Percentiles rank a stretch among this genome's conserved stretches.
These are phyloP conservation scores for Rostrohypoxylon terebratum DNA, from an alignment of 495 filamentous ascomycete species.

Conservation along the genomic window DNA sequence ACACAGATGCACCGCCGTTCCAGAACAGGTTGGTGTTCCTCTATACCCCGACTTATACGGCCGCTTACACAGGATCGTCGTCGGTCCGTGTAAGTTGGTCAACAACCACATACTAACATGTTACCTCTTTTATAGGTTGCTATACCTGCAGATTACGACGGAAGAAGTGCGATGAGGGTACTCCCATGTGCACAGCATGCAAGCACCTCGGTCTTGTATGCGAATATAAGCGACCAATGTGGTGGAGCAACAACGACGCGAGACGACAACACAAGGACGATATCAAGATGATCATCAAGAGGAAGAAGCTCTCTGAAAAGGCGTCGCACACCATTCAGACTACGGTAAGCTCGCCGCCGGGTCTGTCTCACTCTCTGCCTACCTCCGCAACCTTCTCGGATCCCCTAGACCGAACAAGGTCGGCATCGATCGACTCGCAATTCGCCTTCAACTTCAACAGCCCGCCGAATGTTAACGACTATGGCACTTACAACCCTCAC, in stretches of 20 bases:
- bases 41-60: slow-evolving; percentile 36
- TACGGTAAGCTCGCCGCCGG: slow-evolving; percentile 74
- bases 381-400: slow-evolving; percentile 84
- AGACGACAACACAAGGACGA: slow-evolving; percentile 88
- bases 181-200: slow-evolving; percentile 87
- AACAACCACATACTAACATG: slow-evolving; percentile 40
- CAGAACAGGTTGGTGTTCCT: slow-evolving; percentile 79
- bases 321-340: slow-evolving; percentile 67
- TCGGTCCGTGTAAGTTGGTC: slow-evolving; percentile 41
- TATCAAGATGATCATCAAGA: slow-evolving; percentile 97
- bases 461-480: slow-evolving; percentile 67
- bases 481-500: slow-evolving; percentile 70
- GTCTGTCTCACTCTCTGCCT: slow-evolving; percentile 82
- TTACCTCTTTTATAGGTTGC: slow-evolving; percentile 72
- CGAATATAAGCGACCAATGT: slow-evolving; percentile 95
- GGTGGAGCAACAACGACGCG: slow-evolving; percentile 94
- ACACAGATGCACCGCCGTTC: slow-evolving; percentile 92
- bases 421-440: slow-evolving; percentile 82
- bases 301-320: slow-evolving; percentile 94
- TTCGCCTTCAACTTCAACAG: slow-evolving; percentile 80
- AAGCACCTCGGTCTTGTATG: slow-evolving; percentile 85
- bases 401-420: slow-evolving; percentile 75
- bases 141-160: slow-evolving; percentile 94
- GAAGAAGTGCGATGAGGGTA: slow-evolving; percentile 98
- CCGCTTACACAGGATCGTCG: slow-evolving; percentile 46